Evolutionary conservation across 2,329 filamentous ascomycete genomes (phyloP).

Genomic region (Xylariaceae sp.): DNA sequence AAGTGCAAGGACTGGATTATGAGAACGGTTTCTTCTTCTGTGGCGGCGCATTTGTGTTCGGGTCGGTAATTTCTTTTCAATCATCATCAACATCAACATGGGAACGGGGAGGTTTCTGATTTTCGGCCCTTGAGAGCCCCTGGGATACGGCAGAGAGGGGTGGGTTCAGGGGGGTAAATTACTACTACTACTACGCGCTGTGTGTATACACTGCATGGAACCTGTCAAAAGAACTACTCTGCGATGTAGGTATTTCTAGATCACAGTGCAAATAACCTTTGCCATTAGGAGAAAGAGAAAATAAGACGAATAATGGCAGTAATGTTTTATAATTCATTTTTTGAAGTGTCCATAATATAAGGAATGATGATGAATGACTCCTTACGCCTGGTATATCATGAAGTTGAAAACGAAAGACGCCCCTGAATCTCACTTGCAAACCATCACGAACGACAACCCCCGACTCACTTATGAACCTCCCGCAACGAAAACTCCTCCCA

Average conservation of each 20-base stretch:
- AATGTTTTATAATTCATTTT: constrained; percentile 9
- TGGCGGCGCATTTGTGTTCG: too few species aligned
- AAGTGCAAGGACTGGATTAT: constrained; percentile 54
- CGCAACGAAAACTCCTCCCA: constrained; percentile 39
- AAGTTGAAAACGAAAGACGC: too few species aligned
- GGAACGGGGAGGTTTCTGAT: too few species aligned
- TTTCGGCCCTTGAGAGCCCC: too few species aligned
- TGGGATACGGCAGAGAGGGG: too few species aligned
- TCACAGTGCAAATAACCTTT: constrained; percentile 19
- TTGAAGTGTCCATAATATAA: neutral
- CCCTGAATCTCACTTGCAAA: neutral
- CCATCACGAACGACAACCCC: neutral
- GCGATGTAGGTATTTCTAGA: constrained; percentile 20
- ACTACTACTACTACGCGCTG: too few species aligned
- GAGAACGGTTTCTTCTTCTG: constrained; percentile 11
- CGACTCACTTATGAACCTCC: constrained; percentile 27
- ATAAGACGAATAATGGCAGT: neutral
- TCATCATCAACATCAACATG: too few species aligned
- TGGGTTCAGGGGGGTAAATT: too few species aligned
- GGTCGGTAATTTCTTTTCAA: too few species aligned
- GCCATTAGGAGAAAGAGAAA: constrained; percentile 9
- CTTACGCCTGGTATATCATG: too few species aligned
- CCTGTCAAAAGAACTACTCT: constrained; percentile 16
- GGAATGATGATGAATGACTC: too few species aligned
- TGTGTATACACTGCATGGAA: constrained; percentile 22